Base-by-base conservation (phyloP, 208 protist genomes). In the Trypanosoma scelopori region DNA sequence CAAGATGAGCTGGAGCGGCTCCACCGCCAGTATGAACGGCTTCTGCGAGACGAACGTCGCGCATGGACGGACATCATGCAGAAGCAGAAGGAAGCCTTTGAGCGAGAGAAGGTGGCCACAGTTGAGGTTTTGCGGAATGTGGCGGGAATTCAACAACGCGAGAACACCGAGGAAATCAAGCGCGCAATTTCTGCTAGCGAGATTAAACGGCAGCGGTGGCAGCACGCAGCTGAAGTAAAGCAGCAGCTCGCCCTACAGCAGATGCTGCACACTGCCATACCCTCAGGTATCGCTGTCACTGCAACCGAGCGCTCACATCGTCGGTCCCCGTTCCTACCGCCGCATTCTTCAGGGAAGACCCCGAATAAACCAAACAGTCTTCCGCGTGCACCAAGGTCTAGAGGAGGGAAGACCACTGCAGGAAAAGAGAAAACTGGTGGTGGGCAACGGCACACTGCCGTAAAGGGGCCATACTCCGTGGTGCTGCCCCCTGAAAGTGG, bases 11-110 rank as follows among this genome's bases (percentile, higher is more conserved):
- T 93, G 35, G 62, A 72, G 51, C 83, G 76, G 1, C 56, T 87
- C 6, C 74, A 82, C 47, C 68, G 84, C 3, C 64, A 82, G 37
- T 73, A 86, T 23, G 85, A 91, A 56, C 42, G 67, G 13, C 42
- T 63, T 37, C 70, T 86, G 58, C 83, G 84, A 11, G 56, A 74
- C 22, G 89, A 94, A 69, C 76, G 72, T 16, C 71, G 43, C 1
- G 83, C 85, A 28, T 92, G 89, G 67, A 65, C 57, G n/a, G 68
- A 81, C 18, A 59, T 85, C 1, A 74, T 94, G 53, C 55, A 82
- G 47, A 69, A 84, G 35, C 83, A 94, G 51, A 79, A 66, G 23
- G 71, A 81, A 35, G 71, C 82, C 22, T 50, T 92, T 42, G 37
- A 68, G 15, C 30, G 23, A 18, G 69, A 74, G 22, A 74, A 68